These are phyloP conservation scores for Pyrus pyrifolia DNA, from an alignment of 306 rosid species.

Conservation along the genomic window DNA sequence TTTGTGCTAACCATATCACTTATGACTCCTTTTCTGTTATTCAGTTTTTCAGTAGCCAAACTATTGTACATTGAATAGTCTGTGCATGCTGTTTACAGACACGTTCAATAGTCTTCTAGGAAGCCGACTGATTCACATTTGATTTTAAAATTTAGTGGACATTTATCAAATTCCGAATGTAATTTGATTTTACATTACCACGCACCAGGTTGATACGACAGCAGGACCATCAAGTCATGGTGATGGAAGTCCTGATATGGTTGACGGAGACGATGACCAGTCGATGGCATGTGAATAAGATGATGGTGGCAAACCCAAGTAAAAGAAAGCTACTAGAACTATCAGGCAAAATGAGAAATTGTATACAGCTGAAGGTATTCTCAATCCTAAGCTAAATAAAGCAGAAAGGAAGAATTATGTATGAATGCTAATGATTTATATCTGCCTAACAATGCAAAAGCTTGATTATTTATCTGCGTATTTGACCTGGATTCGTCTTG, in stretches of 20 bases:
- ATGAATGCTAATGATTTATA: not conserved
- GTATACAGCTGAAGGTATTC: slow-evolving; percentile 70
- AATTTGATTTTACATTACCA: not conserved
- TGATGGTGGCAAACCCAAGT: slow-evolving; percentile 36
- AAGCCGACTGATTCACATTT: not conserved
- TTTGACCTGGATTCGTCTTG: not conserved
- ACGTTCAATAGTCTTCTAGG: not conserved
- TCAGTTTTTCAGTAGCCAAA: not conserved
- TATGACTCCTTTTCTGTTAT: not conserved
- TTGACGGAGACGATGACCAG: slow-evolving; percentile 34
- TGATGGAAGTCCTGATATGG: slow-evolving; percentile 18
- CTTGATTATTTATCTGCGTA: not conserved
- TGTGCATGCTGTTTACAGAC: not conserved
- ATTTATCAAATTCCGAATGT: not conserved
- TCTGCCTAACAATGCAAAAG: not conserved
- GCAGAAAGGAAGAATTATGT: slow-evolving; percentile 64
- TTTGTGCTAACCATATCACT: not conserved
- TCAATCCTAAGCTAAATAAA: slow-evolving; percentile 57
- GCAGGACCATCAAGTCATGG: slow-evolving; percentile 32
- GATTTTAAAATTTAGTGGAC: not conserved
- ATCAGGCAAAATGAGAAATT: slow-evolving; percentile 75
- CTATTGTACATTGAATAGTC: not conserved
- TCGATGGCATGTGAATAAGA: slow-evolving; percentile 45
- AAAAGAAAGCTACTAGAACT: slow-evolving; percentile 31
- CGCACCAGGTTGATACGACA: slow-evolving; percentile 35